These are phyloP conservation scores for Candida hungchunana DNA, from an alignment of 805 yeast species.

Conservation along the genomic window DNA sequence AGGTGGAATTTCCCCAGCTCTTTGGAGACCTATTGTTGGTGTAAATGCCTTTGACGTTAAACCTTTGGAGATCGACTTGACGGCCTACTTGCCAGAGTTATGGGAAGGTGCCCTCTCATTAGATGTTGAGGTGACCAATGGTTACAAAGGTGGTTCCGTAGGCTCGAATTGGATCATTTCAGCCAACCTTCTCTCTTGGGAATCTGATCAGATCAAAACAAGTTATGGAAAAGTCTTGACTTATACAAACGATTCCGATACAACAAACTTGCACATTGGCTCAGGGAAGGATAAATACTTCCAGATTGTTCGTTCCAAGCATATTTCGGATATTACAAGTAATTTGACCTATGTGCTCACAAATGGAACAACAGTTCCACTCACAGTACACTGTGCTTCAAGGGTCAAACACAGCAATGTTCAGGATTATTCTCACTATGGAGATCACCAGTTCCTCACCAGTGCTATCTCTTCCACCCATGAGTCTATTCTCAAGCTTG, in stretches of 20 bases:
- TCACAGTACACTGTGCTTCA: constrained; percentile 21
- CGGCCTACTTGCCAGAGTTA: constrained; percentile 64
- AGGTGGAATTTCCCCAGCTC: constrained; percentile 75
- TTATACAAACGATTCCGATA: constrained; percentile 25
- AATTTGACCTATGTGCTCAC: constrained; percentile 17
- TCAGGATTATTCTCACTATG: constrained; percentile 35
- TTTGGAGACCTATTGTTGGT: constrained; percentile 81
- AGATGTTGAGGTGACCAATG: constrained; percentile 50
- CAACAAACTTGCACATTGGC: constrained; percentile 5
- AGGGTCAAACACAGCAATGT: constrained; percentile 34
- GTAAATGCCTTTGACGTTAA: constrained; percentile 69
- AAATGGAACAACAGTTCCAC: constrained; percentile 22
- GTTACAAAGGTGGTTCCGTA: constrained; percentile 31
- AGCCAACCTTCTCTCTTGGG: constrained; percentile 54
- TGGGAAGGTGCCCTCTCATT: constrained; percentile 47
- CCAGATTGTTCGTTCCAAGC: constrained; percentile 22
- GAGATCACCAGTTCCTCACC: constrained; percentile 33
- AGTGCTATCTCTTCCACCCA: constrained; percentile 16
- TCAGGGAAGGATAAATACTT: constrained; percentile 17
- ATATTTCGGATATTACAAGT: constrained; percentile 13
- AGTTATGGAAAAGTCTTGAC: constrained; percentile 36
- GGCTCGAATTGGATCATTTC: constrained; percentile 56
- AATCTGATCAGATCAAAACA: constrained; percentile 35
- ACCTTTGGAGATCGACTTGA: constrained; percentile 64
- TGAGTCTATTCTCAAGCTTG: constrained; percentile 14